Evolutionary conservation across 2,329 filamentous ascomycete genomes (phyloP).

Genomic region (Chaetomium sp.): DNA sequence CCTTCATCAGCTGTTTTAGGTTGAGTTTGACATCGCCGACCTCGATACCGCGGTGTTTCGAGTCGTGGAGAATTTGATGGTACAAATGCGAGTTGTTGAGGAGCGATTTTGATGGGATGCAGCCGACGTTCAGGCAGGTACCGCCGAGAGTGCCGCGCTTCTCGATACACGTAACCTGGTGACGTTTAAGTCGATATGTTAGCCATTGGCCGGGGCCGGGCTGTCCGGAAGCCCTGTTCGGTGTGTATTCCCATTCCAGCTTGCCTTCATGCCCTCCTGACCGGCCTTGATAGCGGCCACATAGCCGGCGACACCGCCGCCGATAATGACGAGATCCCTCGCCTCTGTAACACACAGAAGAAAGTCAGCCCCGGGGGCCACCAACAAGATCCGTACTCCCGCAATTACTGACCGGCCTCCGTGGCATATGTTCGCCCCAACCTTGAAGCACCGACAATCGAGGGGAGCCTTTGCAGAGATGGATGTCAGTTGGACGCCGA

Average conservation of each 20-base stretch:
- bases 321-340: constrained; percentile 96
- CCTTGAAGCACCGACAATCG: constrained; percentile 44
- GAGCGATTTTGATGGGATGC: constrained; percentile 98
- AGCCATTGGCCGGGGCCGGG: neutral
- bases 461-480: constrained; percentile 38
- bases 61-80: constrained; percentile 95
- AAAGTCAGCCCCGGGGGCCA: constrained; percentile 20
- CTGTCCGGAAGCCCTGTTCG: neutral
- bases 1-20: constrained; percentile 93
- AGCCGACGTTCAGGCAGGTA: constrained; percentile 98
- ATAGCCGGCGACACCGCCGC: constrained; percentile 96
- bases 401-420: constrained; percentile 43
- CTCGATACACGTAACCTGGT: constrained; percentile 90
- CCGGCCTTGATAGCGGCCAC: constrained; percentile 98
- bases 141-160: constrained; percentile 93
- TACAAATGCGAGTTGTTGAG: constrained; percentile 99
- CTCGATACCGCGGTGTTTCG: constrained; percentile 94
- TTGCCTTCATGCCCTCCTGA: constrained; percentile 90
- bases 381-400: constrained; percentile 36
- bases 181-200: neutral
- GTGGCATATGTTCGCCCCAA: constrained; percentile 55
- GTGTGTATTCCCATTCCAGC: neutral
- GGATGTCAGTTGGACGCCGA: constrained; percentile 18
- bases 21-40: constrained; percentile 97
- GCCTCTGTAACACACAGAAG: constrained; percentile 58